Conservation (phyloP, 192 early-diverging fungal species). For the Rhizophagus prolifer region DNA sequence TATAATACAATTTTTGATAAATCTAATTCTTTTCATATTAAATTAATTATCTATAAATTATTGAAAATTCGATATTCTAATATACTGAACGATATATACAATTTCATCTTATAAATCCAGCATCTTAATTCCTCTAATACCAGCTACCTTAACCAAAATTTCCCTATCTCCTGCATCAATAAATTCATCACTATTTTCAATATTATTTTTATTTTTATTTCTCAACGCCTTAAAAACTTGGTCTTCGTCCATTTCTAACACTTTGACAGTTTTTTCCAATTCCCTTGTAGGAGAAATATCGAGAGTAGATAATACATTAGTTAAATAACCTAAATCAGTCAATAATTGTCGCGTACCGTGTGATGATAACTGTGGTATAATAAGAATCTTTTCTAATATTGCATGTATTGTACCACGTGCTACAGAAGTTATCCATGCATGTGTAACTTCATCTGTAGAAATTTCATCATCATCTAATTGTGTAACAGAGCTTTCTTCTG, state of each 20-base stretch:
- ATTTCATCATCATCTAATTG: slow-evolving; percentile 39
- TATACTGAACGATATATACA: too few species aligned
- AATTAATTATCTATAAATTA: too few species aligned
- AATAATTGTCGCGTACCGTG: slow-evolving; percentile 20
- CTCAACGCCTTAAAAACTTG: not conserved
- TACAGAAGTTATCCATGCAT: slow-evolving; percentile 70
- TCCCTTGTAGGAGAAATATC: slow-evolving; percentile 11
- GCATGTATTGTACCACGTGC: slow-evolving; percentile 59
- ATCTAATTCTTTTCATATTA: too few species aligned
- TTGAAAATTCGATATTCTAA: too few species aligned
- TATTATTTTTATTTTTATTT: not conserved
- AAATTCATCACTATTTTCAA: slow-evolving; percentile 3
- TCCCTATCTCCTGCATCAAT: slow-evolving; percentile 5
- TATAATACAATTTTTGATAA: too few species aligned
- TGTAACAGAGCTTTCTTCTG: slow-evolving; percentile 21
- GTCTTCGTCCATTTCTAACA: slow-evolving; percentile 26
- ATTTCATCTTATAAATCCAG: slow-evolving; percentile 8
- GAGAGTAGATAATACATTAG: slow-evolving; percentile 16
- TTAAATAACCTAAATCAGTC: slow-evolving; percentile 26
- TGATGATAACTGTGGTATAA: slow-evolving; percentile 23
- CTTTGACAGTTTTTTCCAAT: not conserved
- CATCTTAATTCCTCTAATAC: slow-evolving; percentile 8
- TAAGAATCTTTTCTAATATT: slow-evolving; percentile 32
- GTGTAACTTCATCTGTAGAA: slow-evolving; percentile 48
- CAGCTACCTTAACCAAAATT: slow-evolving; percentile 21